A percentile compares a stretch with the other conserved stretches of the same genome.
These are phyloP conservation scores for Hypoxylon rickii DNA, from an alignment of 495 filamentous ascomycete species.

Conservation along the genomic window DNA sequence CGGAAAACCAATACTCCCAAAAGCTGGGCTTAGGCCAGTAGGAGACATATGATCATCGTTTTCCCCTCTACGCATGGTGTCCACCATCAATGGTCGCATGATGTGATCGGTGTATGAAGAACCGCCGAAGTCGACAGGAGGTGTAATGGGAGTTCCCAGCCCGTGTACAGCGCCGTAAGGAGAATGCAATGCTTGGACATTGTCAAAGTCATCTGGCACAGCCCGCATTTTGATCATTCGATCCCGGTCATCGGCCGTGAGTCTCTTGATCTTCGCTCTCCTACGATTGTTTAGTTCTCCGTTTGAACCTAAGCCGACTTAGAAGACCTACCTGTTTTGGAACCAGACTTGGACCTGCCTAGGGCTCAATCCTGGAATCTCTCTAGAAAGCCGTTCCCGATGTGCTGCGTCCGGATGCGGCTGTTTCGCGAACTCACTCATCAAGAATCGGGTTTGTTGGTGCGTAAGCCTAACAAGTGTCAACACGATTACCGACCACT, in stretches of 20 bases:
- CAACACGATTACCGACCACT: conserved; percentile 8
- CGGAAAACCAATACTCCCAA: conserved; percentile 65
- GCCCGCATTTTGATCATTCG: conserved; percentile 93
- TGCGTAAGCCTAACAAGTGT: conserved; percentile 75
- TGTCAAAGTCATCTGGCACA: conserved; percentile 90
- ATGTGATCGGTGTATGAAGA: conserved; percentile 58
- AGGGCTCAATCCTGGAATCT: conserved; percentile 91
- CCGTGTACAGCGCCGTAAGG: conserved; percentile 64
- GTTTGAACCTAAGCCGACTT: conserved; percentile 13
- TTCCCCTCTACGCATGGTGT: conserved; percentile 60
- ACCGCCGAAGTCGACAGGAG: conserved; percentile 58
- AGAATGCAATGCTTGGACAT: conserved; percentile 86
- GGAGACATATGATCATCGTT: conserved; percentile 63
- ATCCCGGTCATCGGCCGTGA: conserved; percentile 91
- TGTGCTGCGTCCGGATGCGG: conserved; percentile 94
- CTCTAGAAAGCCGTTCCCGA: conserved; percentile 83
- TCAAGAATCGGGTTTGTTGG: conserved; percentile 93
- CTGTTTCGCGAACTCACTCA: conserved; percentile 96
- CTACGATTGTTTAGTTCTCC: conserved; percentile 54
- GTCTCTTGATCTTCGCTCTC: conserved; percentile 91
- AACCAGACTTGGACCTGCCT: conserved; percentile 99
- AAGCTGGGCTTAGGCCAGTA: conserved; percentile 64
- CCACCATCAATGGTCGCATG: conserved; percentile 65
- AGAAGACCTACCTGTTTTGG: conserved; percentile 80
- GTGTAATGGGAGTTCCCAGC: conserved; percentile 59